A percentile compares a stretch with the other conserved stretches of the same genome.
Conservation (phyloP, 768 basidiomycete species). For the Hortiboletus flavorubellus region DNA sequence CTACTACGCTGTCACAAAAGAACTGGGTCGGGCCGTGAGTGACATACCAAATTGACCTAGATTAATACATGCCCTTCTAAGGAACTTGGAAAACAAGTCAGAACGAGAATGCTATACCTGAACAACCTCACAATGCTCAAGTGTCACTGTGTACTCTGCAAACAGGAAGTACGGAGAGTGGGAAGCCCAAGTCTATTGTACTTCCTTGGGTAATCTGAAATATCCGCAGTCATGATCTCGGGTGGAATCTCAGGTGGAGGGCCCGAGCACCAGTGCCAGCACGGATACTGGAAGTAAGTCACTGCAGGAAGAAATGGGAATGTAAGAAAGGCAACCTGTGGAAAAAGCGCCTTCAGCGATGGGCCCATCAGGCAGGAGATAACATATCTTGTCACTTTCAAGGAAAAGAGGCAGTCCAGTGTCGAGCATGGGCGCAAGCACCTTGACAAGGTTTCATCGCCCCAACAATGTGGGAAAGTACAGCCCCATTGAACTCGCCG, state of each 20-base stretch:
- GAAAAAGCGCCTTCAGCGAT: slow-evolving; percentile 2
- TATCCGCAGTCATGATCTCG: neutral
- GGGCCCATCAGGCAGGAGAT: neutral
- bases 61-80: neutral
- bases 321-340: slow-evolving; percentile 5
- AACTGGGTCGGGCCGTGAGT: too few species aligned
- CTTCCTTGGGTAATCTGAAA: slow-evolving; percentile 16
- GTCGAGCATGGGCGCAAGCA: neutral
- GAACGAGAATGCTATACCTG: slow-evolving; percentile 40
- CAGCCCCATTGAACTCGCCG: too few species aligned
- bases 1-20: slow-evolving; percentile 35
- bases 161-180: slow-evolving; percentile 60
- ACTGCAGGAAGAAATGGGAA: slow-evolving; percentile 12
- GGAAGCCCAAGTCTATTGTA: slow-evolving; percentile 48
- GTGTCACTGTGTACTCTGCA: slow-evolving; percentile 43
- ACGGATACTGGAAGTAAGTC: slow-evolving; percentile 12
- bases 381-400: slow-evolving; percentile 3
- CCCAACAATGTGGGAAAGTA: slow-evolving; percentile 3
- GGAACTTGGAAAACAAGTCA: neutral
- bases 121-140: slow-evolving; percentile 48
- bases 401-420: slow-evolving; percentile 6
- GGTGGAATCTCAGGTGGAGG: neutral
- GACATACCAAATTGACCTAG: slow-evolving; percentile 32
- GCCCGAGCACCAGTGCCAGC: slow-evolving; percentile 3
- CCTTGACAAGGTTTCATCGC: too few species aligned